Percentiles rank a stretch among this genome's conserved stretches.
These are phyloP conservation scores for Tilletia setariae DNA, from an alignment of 1,284 basidiomycete species.

Conservation along the genomic window DNA sequence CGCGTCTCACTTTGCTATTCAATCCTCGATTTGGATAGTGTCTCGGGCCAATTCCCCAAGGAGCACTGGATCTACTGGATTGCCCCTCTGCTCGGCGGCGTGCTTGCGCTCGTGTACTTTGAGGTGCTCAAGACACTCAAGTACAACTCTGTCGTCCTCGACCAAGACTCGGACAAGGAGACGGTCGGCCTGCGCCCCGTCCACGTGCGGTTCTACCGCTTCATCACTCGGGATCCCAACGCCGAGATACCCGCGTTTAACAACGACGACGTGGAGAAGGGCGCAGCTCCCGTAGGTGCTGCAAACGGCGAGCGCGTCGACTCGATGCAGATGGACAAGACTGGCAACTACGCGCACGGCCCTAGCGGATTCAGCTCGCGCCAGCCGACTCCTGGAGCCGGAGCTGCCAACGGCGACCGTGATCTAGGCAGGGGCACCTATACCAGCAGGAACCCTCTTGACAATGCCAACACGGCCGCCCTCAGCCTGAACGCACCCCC, in stretches of 20 bases:
- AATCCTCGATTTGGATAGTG: neutral
- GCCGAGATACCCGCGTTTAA: constrained; percentile 22
- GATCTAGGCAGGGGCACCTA: neutral
- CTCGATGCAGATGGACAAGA: neutral
- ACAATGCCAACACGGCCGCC: neutral
- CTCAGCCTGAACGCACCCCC: neutral
- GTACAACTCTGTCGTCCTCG: constrained; percentile 15
- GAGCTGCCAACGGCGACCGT: neutral
- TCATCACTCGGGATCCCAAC: constrained; percentile 26
- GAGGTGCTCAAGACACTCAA: constrained; percentile 17
- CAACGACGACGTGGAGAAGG: constrained; percentile 10
- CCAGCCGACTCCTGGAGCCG: neutral
- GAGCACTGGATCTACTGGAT: constrained; percentile 31
- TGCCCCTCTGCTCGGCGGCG: constrained; percentile 22
- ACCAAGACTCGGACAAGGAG: constrained; percentile 23
- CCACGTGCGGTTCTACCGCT: constrained; percentile 28
- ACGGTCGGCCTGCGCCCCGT: constrained; percentile 31
- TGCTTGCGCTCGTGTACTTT: constrained; percentile 16
- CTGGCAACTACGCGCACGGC: neutral
- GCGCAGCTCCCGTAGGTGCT: neutral
- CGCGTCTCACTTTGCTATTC: neutral
- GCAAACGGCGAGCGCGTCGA: constrained; percentile 1
- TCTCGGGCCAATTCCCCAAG: constrained; percentile 22
- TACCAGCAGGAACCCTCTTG: neutral
- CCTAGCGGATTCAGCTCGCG: neutral